phyloP scores from a whole-genome alignment of 2,329 filamentous ascomycete species.

The Sporothrix luriei region DNA sequence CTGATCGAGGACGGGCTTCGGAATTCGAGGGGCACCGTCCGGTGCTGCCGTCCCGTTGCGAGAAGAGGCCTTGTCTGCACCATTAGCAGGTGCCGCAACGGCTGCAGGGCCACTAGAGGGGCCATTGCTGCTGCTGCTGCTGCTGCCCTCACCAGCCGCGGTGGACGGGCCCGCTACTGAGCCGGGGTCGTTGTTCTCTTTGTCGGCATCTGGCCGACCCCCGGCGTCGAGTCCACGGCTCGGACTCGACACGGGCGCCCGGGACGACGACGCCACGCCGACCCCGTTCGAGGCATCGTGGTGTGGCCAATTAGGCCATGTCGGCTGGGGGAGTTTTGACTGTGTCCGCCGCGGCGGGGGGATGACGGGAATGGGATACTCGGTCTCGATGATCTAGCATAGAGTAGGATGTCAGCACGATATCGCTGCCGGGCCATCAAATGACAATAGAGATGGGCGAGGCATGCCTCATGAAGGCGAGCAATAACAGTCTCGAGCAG shows the following conservation, averaged over 20 bases:
- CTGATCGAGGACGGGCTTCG: constrained; percentile 65
- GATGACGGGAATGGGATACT: constrained; percentile 72
- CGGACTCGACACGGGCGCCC: background rate
- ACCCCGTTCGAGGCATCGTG: constrained; percentile 41
- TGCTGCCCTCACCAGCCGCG: constrained; percentile 36
- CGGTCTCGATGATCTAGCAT: constrained; percentile 69
- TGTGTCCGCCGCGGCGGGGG: constrained; percentile 48
- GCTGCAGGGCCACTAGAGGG: background rate
- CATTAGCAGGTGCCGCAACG: background rate
- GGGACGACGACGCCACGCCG: background rate
- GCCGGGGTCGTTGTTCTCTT: constrained; percentile 65
- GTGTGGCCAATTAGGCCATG: constrained; percentile 45
- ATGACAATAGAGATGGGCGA: constrained; percentile 29
- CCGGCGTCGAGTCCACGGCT: constrained; percentile 23
- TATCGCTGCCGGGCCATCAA: background rate
- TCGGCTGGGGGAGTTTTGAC: constrained; percentile 51
- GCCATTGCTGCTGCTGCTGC: background rate
- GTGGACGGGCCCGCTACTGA: background rate
- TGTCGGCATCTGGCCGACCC: constrained; percentile 63
- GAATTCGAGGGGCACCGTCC: constrained; percentile 48
- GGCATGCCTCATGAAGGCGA: constrained; percentile 64
- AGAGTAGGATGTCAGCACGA: background rate
- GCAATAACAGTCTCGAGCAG: constrained; percentile 67
- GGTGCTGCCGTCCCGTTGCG: constrained; percentile 43
- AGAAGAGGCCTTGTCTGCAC: background rate